Percentiles rank a stretch among this genome's conserved stretches.
Conservation (phyloP, 176 grass and related monocot species). For the Aegilops bicornis region DNA sequence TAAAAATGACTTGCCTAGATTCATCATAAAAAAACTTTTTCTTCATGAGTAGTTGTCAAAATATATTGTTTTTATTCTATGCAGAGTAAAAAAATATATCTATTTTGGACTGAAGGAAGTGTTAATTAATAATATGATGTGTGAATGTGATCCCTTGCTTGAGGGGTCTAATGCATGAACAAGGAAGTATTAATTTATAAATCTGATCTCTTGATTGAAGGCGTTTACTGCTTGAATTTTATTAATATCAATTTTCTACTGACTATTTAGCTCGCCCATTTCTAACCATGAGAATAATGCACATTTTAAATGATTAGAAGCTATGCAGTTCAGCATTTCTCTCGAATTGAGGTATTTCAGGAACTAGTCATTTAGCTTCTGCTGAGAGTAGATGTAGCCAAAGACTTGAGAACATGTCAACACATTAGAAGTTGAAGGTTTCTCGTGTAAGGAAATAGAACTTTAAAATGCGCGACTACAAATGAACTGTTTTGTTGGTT, state of each 20-base stretch:
- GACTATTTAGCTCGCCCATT: neutral
- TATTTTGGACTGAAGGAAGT: too few species aligned
- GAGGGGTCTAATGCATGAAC: too few species aligned
- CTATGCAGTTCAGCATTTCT: neutral
- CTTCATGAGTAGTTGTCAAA: too few species aligned
- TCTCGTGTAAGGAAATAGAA: too few species aligned
- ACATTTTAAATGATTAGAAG: neutral
- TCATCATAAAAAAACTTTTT: too few species aligned
- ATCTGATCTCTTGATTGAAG: neutral
- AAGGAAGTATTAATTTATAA: too few species aligned
- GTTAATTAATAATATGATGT: too few species aligned
- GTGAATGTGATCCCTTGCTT: too few species aligned
- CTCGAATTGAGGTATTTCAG: neutral
- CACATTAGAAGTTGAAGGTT: neutral
- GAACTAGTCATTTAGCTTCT: neutral
- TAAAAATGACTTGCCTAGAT: too few species aligned
- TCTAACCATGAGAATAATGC: neutral
- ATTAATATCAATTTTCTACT: neutral
- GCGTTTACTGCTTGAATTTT: neutral
- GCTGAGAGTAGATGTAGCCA: too few species aligned
- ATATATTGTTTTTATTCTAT: too few species aligned
- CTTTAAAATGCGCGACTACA: neutral
- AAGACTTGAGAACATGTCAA: neutral
- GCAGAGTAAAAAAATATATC: too few species aligned
- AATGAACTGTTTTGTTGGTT: neutral